Conservation (phyloP, 2,329 filamentous ascomycete genomes). For the Botrytis pseudocinerea region DNA sequence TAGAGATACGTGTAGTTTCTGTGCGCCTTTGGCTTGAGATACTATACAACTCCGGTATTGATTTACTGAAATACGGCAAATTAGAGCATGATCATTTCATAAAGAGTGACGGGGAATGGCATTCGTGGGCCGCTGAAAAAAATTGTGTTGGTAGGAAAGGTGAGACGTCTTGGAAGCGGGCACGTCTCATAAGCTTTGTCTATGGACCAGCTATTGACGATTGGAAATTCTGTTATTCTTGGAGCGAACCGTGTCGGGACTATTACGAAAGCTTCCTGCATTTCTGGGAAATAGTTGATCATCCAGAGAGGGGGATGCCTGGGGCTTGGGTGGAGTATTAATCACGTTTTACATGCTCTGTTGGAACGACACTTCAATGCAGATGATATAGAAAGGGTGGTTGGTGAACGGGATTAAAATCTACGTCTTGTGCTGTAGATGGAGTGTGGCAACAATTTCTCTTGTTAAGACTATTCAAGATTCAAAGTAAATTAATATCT, state of each 20-base stretch:
- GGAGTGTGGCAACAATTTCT: background rate
- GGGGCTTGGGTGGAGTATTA: background rate
- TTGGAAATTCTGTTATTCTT: background rate
- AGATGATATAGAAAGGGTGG: background rate
- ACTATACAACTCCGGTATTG: background rate
- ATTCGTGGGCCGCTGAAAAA: no score
- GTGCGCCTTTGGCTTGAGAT: background rate
- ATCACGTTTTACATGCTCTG: accelerated
- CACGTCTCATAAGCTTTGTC: background rate
- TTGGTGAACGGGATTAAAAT: accelerated
- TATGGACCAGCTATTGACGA: background rate
- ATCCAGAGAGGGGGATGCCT: background rate
- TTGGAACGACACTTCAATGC: accelerated
- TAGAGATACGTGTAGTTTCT: background rate
- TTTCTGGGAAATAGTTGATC: background rate
- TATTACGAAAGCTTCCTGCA: background rate
- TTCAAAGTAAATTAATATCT: background rate
- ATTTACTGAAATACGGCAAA: background rate
- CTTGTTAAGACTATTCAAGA: background rate
- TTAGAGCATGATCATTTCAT: background rate
- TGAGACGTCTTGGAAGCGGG: no score
- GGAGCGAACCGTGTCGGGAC: background rate
- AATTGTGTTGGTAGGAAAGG: no score
- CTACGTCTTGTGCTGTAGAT: background rate
- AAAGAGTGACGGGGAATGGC: no score